phyloP scores from a whole-genome alignment of 768 basidiomycete species.

The Boletellus ananas region DNA sequence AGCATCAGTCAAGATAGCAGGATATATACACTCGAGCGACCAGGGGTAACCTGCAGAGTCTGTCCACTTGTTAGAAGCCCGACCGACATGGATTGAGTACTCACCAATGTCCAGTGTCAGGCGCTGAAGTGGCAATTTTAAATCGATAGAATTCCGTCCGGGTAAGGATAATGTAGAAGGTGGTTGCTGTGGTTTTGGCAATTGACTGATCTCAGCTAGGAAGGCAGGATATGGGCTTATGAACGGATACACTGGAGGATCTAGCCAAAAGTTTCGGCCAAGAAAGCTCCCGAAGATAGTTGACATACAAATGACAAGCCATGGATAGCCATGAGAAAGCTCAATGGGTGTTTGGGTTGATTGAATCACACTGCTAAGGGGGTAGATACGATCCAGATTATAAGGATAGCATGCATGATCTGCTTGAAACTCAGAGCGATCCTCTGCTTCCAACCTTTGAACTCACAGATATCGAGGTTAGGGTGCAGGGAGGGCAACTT shows the following conservation, averaged over 20 bases:
- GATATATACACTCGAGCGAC: conserved; percentile 26
- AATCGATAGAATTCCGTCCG: neutral
- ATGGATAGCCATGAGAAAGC: conserved; percentile 30
- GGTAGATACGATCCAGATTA: conserved; percentile 37
- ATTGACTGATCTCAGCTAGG: conserved; percentile 2
- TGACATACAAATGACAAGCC: conserved; percentile 36
- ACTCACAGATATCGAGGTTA: conserved; percentile 34
- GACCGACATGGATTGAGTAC: conserved; percentile 4
- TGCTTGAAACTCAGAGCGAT: conserved; percentile 10
- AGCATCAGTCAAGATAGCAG: conserved; percentile 6
- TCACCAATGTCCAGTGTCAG: conserved; percentile 35
- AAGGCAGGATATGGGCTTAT: conserved; percentile 13
- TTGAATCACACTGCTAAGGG: conserved; percentile 3
- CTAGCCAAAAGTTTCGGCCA: conserved; percentile 10
- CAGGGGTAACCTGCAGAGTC: conserved; percentile 26
- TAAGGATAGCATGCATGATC: conserved; percentile 41
- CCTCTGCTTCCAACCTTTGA: neutral
- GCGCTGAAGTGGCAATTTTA: conserved; percentile 16
- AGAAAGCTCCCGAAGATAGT: neutral
- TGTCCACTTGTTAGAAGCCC: conserved; percentile 1
- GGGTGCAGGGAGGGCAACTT: conserved; percentile 13
- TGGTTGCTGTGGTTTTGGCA: neutral
- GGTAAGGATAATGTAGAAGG: neutral
- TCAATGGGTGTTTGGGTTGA: conserved; percentile 6
- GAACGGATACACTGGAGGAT: conserved; percentile 22